Evolutionary conservation across 2,329 filamentous ascomycete genomes (phyloP), one percentile per base, ranked within the genome.

Genomic region (Fusarium redolens): DNA sequence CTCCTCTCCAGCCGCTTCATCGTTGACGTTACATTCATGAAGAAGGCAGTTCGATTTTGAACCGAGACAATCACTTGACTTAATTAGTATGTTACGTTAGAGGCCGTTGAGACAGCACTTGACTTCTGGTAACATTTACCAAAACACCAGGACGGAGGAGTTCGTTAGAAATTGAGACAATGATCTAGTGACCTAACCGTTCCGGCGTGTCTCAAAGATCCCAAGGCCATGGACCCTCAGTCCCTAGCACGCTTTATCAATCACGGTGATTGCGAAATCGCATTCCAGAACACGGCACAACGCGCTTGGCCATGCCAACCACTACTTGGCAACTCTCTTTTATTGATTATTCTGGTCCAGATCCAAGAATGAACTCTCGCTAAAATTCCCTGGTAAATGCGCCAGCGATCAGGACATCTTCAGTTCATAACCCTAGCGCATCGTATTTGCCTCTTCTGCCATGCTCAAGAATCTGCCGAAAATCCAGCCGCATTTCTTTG

Each of bases 381-480:
- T 68, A 74, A 65, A 66, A 60, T 22, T 18, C 54, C 69, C 57
- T 60, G 62, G 47, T 58, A 50, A 55, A 41, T 63, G 54, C 40
- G 45, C 61, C 50, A 41, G 28, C 17, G 20, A 58, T 50, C 25
- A 52, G 57, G 37, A 44, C 52, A 64, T 61, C 52, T 43, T 37
- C 31, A 61, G 38, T 54, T 80, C 73, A 83, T 47, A 83, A 62
- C 7, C 81, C 81, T 61, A 82, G 65, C 33, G 81, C 80, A 69
- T 76, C 75, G 54, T 82, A 83, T 54, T 79, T 79, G 43, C 81
- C 79, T 59, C 75, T 73, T 38, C 75, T 77, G 40, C 79, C 78
- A 22, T 75, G 70, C 51, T 71, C 74, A 54, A 81, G 70, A 68
- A 81, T 75, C 43, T 72, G 73, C 61, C 71, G 60, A n/a, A 81